phyloP scores from a whole-genome alignment of 441 rosid species.

The Erysimum pusillum region DNA sequence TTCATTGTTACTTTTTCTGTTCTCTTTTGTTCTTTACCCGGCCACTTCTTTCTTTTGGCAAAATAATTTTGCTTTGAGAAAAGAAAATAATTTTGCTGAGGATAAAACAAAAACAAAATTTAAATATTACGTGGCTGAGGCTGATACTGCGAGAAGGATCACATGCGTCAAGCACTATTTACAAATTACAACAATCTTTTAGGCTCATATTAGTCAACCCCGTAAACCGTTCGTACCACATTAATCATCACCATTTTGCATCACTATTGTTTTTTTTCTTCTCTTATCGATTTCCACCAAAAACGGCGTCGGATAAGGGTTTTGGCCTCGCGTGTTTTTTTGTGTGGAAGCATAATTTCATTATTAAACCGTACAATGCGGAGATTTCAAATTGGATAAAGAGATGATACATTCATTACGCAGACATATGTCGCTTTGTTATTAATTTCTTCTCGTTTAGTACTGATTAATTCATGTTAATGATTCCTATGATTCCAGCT shows the following conservation, averaged over 20 bases:
- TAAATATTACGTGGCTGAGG: conserved; percentile 12
- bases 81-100: conserved; percentile 18
- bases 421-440: conserved; percentile 27
- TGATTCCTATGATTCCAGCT: conserved; percentile 34
- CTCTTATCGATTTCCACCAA: not conserved
- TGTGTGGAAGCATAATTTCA: not conserved
- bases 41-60: conserved; percentile 16
- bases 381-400: conserved; percentile 11
- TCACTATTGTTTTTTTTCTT: too few species aligned
- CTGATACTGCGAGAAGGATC: conserved; percentile 32
- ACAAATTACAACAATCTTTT: conserved; percentile 19
- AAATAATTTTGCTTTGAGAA: conserved; percentile 24
- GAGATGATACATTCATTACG: conserved; percentile 4
- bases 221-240: conserved; percentile 14
- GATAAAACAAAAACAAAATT: not conserved
- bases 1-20: conserved; percentile 3
- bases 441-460: not conserved
- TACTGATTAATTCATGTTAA: conserved; percentile 12
- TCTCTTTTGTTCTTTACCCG: conserved; percentile 18
- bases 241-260: not conserved
- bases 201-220: conserved; percentile 19
- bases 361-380: conserved; percentile 10
- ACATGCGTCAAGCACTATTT: conserved; percentile 35
- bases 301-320: conserved; percentile 7
- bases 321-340: conserved; percentile 1